Evolutionary conservation across 768 basidiomycete genomes (phyloP).

Genomic region (Mrakia frigida): DNA sequence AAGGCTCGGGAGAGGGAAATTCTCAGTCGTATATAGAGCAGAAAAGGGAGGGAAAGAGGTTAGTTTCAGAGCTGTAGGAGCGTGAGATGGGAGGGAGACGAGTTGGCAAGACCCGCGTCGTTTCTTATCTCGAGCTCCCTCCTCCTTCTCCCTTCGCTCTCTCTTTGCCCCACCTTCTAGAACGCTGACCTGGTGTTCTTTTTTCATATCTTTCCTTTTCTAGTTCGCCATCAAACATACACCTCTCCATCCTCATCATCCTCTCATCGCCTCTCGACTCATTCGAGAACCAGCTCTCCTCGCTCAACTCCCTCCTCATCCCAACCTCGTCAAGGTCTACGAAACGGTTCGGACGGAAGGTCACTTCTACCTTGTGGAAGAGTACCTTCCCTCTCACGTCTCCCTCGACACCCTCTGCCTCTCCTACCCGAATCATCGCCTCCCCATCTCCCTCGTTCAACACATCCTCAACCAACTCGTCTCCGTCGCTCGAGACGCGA

Average conservation of each 20-base stretch:
- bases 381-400: conserved; percentile 39
- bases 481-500: conserved; percentile 42
- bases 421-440: conserved; percentile 19
- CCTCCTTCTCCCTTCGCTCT: neutral
- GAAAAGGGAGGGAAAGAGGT: conserved; percentile 41
- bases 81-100: neutral
- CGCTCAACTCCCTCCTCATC: conserved; percentile 47
- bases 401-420: conserved; percentile 42
- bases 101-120: neutral
- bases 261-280: conserved; percentile 47
- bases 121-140: neutral
- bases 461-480: conserved; percentile 47
- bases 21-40: conserved; percentile 47
- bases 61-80: conserved; percentile 24
- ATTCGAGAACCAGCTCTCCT: conserved; percentile 48
- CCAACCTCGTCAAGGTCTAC: conserved; percentile 45
- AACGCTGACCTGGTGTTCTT: neutral
- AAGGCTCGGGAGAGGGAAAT: conserved; percentile 48
- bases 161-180: neutral
- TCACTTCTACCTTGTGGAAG: conserved; percentile 48
- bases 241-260: conserved; percentile 48
- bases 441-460: conserved; percentile 26
- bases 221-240: conserved; percentile 50
- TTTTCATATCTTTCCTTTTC: neutral
- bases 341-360: conserved; percentile 47